Evolutionary conservation across 352 stramenopile genomes (phyloP).

Genomic region (Phytophthora ohioensis): DNA sequence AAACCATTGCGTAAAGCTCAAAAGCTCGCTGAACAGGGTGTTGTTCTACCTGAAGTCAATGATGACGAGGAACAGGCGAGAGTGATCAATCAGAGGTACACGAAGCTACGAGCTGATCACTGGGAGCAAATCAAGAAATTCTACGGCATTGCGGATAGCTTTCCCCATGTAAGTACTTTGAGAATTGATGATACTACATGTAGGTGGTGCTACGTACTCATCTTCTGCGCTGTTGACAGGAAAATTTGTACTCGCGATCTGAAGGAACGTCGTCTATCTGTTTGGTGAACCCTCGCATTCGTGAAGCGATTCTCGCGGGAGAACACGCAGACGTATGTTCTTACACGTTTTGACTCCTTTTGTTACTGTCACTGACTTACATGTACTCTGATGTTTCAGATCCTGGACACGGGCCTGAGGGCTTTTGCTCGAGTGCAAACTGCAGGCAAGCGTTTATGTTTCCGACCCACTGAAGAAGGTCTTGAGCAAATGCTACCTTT

Average conservation of each 20-base stretch:
- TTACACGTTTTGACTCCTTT: background rate
- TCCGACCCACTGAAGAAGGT: slow-evolving; percentile 85
- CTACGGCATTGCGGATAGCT: slow-evolving; percentile 72
- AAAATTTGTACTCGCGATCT: slow-evolving; percentile 70
- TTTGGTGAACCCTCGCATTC: slow-evolving; percentile 65
- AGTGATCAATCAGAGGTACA: slow-evolving; percentile 55
- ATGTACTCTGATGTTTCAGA: slow-evolving; percentile 27
- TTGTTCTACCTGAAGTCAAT: background rate
- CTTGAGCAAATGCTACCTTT: slow-evolving; percentile 77
- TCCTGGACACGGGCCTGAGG: slow-evolving; percentile 90
- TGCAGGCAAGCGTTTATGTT: slow-evolving; percentile 55
- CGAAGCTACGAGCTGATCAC: slow-evolving; percentile 54
- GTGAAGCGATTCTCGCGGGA: slow-evolving; percentile 63
- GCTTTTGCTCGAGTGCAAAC: slow-evolving; percentile 83
- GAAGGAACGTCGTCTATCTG: slow-evolving; percentile 73
- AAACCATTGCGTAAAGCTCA: slow-evolving; percentile 26
- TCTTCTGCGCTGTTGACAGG: slow-evolving; percentile 33
- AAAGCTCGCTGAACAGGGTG: slow-evolving; percentile 18
- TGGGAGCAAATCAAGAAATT: slow-evolving; percentile 71
- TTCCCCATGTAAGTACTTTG: slow-evolving; percentile 50
- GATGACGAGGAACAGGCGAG: slow-evolving; percentile 22
- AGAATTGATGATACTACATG: background rate
- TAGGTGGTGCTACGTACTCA: background rate
- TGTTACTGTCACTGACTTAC: background rate
- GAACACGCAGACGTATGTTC: slow-evolving; percentile 50